These are phyloP conservation scores for Rubia yunnanensis DNA, from an alignment of 257 asterid genomes.

Conservation along the genomic window DNA sequence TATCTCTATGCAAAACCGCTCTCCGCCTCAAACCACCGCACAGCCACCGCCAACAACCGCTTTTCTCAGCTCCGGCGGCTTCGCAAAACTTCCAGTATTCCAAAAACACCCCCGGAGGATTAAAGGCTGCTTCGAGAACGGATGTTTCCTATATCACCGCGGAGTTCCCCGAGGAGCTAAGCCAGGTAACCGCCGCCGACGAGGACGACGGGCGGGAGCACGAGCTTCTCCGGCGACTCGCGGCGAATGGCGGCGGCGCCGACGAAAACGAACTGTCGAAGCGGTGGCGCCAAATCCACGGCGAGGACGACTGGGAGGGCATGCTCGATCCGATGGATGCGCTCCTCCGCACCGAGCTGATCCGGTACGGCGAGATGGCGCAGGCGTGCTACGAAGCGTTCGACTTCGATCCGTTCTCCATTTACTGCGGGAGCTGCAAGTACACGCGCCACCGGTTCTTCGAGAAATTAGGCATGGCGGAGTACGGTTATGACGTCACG, in stretches of 20 bases:
- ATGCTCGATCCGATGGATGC: constrained; percentile 24
- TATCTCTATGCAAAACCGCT: constrained; percentile 2
- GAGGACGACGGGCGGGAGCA: not conserved
- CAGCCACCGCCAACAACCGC: not conserved
- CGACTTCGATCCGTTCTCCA: constrained; percentile 20
- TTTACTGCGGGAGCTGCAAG: constrained; percentile 18
- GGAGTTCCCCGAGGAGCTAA: not conserved
- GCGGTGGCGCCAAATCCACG: constrained; percentile 22
- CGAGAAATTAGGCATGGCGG: constrained; percentile 6
- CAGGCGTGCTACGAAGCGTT: constrained; percentile 29
- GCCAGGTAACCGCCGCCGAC: not conserved
- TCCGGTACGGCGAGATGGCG: constrained; percentile 28
- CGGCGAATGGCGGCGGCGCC: not conserved
- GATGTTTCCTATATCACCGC: not conserved
- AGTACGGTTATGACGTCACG: constrained; percentile 15
- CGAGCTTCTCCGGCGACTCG: not conserved
- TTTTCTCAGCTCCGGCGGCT: not conserved
- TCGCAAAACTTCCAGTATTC: not conserved
- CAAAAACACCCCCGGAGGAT: not conserved
- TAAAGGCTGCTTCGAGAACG: not conserved
- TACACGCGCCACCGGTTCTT: constrained; percentile 14
- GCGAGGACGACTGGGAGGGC: constrained; percentile 21
- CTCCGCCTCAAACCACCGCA: not conserved
- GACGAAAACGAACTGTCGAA: constrained; percentile 1
- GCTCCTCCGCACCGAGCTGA: constrained; percentile 16